Base-by-base conservation (phyloP, 169 alveolate genomes). In the Cardiosporidium cionae region DNA sequence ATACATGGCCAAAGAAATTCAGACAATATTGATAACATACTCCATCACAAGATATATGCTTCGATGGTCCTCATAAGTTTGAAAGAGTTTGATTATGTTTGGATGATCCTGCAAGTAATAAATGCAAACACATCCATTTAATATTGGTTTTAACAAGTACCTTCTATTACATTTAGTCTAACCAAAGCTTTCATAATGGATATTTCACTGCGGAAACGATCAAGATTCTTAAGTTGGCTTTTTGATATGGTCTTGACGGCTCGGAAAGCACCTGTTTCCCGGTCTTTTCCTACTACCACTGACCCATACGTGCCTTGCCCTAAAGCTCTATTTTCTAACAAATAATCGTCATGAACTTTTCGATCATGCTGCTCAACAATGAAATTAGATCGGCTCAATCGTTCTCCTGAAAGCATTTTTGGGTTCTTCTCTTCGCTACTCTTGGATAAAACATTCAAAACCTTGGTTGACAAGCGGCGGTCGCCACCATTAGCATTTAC, bases 11-110 rank as follows among this genome's bases (percentile, higher is more conserved):
- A 44, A n/a, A 44, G n/a, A 44, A 44, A 44, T 16, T n/a, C n/a
- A 44, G 58, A 44, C 58, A 44, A 16, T 44, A 16, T n/a, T n/a
- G n/a, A 16, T n/a, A 44, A 44, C 58, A 44, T 44, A 44, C 81
- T 90, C 95, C 85, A 89, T 82, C 16, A 90, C 90, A 44, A 89
- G 89, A 72, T 86, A 90, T 52, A 88, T 84, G 66, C 84, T 82
- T 68, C 86, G 77, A 66, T 82, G 80, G 65, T 87, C 90, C 78
- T 90, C 92, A 67, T 84, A 87, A 0, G 91, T 76, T 78, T 88
- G 93, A 52, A 83, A 81, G 28, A 90, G 82, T 74, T 83, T 85
- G 81, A 81, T 67, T 65, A 81, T 81, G 52, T 81, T 81, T 35
- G 86, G 86, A 34, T 81, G 86, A 32, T 81, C 83, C 58, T 44